Base-by-base conservation (phyloP, 768 basidiomycete species). In the Mycena galopus region DNA sequence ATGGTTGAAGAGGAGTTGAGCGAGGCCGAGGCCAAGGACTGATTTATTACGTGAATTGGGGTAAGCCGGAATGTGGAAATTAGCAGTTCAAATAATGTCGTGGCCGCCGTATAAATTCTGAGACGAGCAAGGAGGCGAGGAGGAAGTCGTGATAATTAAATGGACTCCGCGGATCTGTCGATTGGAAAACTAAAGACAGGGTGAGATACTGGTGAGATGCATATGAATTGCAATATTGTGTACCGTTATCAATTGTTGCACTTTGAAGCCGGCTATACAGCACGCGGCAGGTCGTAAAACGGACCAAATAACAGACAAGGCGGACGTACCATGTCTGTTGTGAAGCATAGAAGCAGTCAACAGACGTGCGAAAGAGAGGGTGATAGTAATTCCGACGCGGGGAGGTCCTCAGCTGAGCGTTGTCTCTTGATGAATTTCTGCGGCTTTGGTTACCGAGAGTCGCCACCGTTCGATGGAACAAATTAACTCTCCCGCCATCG, bases 31-130 rank as follows among this genome's bases (percentile, higher is more conserved):
- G 50, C 32, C 32, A 10, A 27, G 29, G 67, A n/a, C 25, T 64
- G 69, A 70, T 70, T 64, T 39, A 63, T 70, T 64, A 70, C 69
- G 69, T 70, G 42, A 19, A 7, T 39, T 27, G 29, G 35, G 6
- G 23, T 51, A 32, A 51, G 23, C 4, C 39, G 62, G 30, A 39
- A 64, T 32, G 55, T 39, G 51, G 53, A 57, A 30, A 44, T n/a
- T 39, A 61, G 51, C 51, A 69, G 53, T 44, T 25, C 53, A 51
- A 9, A 51, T 37, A 51, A 19, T 23, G 27, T 47, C 57, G 32
- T 12, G 47, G 32, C 25, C 8, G 32, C 25, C 8, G 6, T 30
- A 64, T 30, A 55, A n/a, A 27, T 25, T n/a, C 44, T 47, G 44
- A 47, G 12, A 39, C 12, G 39, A 14, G 12, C n/a, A 16, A 39